phyloP scores from a whole-genome alignment of 2,329 filamentous ascomycete genomes.

The Pleoardoris graminearum region DNA sequence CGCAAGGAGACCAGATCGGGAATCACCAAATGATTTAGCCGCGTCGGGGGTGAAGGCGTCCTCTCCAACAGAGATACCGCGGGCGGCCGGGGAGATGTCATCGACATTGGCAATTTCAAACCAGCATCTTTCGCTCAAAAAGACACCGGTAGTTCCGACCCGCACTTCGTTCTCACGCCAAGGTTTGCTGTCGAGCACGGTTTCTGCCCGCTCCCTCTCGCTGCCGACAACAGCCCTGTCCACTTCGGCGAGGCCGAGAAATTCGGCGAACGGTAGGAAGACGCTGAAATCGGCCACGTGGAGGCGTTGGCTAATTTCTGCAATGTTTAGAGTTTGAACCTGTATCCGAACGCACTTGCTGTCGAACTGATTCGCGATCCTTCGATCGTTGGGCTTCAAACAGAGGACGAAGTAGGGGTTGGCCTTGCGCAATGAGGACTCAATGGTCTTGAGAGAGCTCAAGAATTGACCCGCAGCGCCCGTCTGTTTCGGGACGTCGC shows the following conservation, averaged over 20 bases:
- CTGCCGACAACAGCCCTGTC: slow-evolving; percentile 87
- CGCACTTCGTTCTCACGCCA: slow-evolving; percentile 93
- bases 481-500: slow-evolving; percentile 62
- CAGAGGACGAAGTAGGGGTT: slow-evolving; percentile 98
- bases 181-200: slow-evolving; percentile 86
- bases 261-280: slow-evolving; percentile 94
- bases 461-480: slow-evolving; percentile 93
- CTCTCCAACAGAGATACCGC: slow-evolving; percentile 46
- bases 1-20: slow-evolving; percentile 59
- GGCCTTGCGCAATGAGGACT: slow-evolving; percentile 80
- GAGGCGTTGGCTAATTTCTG: slow-evolving; percentile 92
- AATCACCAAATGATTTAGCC: slow-evolving; percentile 59
- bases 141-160: slow-evolving; percentile 89
- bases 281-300: slow-evolving; percentile 93
- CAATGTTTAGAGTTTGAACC: slow-evolving; percentile 92
- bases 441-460: slow-evolving; percentile 85
- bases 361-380: slow-evolving; percentile 98
- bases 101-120: slow-evolving; percentile 78
- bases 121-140: slow-evolving; percentile 95
- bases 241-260: slow-evolving; percentile 82
- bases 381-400: slow-evolving; percentile 92
- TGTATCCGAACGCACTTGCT: slow-evolving; percentile 97
- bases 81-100: slow-evolving; percentile 57
- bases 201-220: slow-evolving; percentile 87
- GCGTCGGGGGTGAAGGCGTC: slow-evolving; percentile 62